Base-by-base conservation (phyloP, 768 basidiomycete genomes). In the Pleurotus cornucopiae region DNA sequence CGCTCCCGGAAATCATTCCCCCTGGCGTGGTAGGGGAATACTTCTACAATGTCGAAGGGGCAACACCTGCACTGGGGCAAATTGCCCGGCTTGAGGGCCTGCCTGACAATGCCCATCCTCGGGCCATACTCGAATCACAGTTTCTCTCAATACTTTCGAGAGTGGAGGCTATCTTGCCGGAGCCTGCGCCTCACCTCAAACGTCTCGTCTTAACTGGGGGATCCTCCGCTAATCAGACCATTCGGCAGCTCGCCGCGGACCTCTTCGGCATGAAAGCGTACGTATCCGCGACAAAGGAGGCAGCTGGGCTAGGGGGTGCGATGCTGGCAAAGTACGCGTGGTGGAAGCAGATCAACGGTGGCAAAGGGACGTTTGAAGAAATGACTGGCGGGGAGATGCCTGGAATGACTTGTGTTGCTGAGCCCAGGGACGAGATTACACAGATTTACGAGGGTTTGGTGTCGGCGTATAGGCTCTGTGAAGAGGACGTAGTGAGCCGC, bases 1-100 rank as follows among this genome's bases (percentile, higher is more conserved):
- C 86, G 1, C 77, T 91, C 23, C 87, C 84, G 12, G 93, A 95
- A 70, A 95, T 95, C 68, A 93, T 95, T 57, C 92, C 93, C 2
- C 82, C 85, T 14, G 82, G 81, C 55, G 86, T 91, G 5, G 67
- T 78, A 6, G 92, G 93, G n/a, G 78, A 84, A 57, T 85, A 82
- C 70, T 68, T 70, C 21, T 62, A 71, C 11, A 48, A 66, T 45
- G 62, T 61, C 6, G 58, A 63, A 34, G 65, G 57, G n/a, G 65
- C 63, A 5, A 66, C 53, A 41, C 68, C 63, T 43, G 66, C 67
- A 2, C 46, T 61, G 3, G 61, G n/a, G n/a, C n/a, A n/a, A n/a
- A n/a, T n/a, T n/a, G n/a, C n/a, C n/a, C n/a, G n/a, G n/a, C n/a
- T 72, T n/a, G 67, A 75, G 16, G 63, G 67, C 40, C 70, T 82